phyloP scores from a whole-genome alignment of 306 rosid species.

The Lathyrus aphaca region DNA sequence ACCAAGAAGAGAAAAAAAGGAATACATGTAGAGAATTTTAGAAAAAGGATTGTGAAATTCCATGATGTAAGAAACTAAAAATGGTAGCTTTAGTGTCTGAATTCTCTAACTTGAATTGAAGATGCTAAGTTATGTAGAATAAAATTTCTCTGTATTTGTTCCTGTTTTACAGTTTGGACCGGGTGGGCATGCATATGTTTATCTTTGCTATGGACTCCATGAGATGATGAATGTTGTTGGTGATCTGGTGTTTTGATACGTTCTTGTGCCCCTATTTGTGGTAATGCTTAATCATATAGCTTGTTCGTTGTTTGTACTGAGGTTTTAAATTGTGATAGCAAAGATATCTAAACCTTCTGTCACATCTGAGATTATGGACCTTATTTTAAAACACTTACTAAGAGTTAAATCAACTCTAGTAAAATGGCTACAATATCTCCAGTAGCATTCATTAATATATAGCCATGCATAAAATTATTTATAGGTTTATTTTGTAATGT shows the following conservation, averaged over 20 bases:
- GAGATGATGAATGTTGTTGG: constrained; percentile 84
- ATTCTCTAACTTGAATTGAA: neutral
- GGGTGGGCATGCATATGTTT: constrained; percentile 90
- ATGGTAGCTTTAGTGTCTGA: too few species aligned
- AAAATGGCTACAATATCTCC: neutral
- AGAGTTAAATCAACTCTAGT: constrained; percentile 24
- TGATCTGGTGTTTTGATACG: constrained; percentile 90
- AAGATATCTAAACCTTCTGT: neutral
- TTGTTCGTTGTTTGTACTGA: neutral
- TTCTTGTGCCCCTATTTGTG: constrained; percentile 86
- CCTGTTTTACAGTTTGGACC: constrained; percentile 69
- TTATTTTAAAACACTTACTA: neutral
- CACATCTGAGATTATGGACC: neutral
- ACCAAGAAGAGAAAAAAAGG: too few species aligned
- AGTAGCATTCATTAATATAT: neutral
- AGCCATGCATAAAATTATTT: constrained; percentile 15
- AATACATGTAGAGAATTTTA: too few species aligned
- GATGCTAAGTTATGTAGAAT: constrained; percentile 8
- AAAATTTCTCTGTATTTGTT: constrained; percentile 7
- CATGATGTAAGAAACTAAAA: too few species aligned
- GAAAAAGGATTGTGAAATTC: too few species aligned
- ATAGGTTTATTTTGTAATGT: constrained; percentile 8
- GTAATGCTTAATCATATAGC: constrained; percentile 44
- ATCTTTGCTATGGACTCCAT: constrained; percentile 88
- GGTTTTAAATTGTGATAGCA: neutral